Base-by-base conservation (phyloP, 306 rosid genomes). In the Vicia sativa region DNA sequence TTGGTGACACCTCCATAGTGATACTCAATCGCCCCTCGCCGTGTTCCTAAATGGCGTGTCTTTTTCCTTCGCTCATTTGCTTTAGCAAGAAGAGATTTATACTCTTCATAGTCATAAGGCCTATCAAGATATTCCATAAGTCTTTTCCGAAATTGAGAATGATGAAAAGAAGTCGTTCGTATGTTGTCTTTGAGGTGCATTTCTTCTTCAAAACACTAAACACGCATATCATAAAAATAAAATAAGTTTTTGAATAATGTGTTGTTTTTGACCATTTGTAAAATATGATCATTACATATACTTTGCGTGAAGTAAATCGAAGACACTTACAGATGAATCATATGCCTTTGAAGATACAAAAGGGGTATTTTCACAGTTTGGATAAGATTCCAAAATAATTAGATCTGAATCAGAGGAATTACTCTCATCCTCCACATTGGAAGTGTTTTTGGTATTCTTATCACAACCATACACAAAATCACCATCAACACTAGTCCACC, bases 61-160 rank as follows among this genome's bases (percentile, higher is more conserved):
- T 8, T 67, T 60, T 45, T 54, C 77, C 15, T 80, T 34, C 4
- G 67, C 9, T 12, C 0, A 35, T 4, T 11, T 16, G 70, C 82
- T 48, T 74, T 74, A 6, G 61, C 15, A 60, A 68, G 45, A 35
- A 38, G 70, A 9, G 0, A 0, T 8, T 71, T 44, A 54, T 25
- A 69, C 74, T 92, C 87, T 23, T 59, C 35, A 45, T 68, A 45
- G 73, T 84, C 66, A 62, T 74, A 92, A 23, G 93, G 98, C 71
- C 57, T 80, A 68, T 70, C 62, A 68, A 89, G 89, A 61, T 38
- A 58, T 71, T 86, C 71, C 84, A 83, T 56, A 35, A 92, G 91
- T 57, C 78, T 81, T 46, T 48, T 77, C 80, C 80, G 80, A 67
- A 79, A 92, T 62, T 29, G 71, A 72, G 80, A 72, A 66, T 54